Evolutionary conservation across 2,329 filamentous ascomycete genomes (phyloP).

Genomic region (Diatrype stigma): DNA sequence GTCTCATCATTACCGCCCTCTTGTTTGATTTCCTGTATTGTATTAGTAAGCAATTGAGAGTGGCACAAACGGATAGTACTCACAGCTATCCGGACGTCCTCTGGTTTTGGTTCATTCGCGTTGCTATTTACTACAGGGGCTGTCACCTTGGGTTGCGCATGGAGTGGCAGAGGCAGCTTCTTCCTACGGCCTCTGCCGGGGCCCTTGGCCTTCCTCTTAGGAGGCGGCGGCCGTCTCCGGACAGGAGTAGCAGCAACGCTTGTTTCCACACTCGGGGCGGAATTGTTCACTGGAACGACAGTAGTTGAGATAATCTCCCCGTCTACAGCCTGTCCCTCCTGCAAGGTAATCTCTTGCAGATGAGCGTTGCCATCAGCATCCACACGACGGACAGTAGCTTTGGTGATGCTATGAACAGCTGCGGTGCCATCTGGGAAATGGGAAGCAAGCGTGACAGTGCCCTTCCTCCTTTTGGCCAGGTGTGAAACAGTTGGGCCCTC

Average conservation of each 20-base stretch:
- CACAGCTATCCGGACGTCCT: constrained; percentile 36
- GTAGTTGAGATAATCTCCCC: constrained; percentile 71
- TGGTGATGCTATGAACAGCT: constrained; percentile 59
- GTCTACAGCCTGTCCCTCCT: constrained; percentile 73
- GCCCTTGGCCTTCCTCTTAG: constrained; percentile 77
- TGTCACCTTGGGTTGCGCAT: constrained; percentile 28
- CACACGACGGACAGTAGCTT: constrained; percentile 73
- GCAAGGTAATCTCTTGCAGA: constrained; percentile 77
- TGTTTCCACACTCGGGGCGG: constrained; percentile 54
- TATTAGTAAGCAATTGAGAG: constrained; percentile 11
- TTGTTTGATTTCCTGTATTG: constrained; percentile 34
- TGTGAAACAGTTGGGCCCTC: constrained; percentile 50
- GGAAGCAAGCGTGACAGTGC: constrained; percentile 53
- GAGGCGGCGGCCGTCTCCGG: constrained; percentile 66
- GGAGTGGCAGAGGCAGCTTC: constrained; percentile 46
- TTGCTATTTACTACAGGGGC: constrained; percentile 34
- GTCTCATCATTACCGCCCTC: constrained; percentile 40
- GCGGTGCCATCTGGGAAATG: constrained; percentile 43
- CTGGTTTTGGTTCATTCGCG: constrained; percentile 34
- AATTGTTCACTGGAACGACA: constrained; percentile 47
- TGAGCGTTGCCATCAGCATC: constrained; percentile 78
- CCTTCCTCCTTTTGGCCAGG: constrained; percentile 59
- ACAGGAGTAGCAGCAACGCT: constrained; percentile 40
- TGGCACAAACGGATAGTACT: constrained; percentile 4
- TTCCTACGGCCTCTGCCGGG: constrained; percentile 77